Percentiles rank a stretch among this genome's conserved stretches.
Conservation (phyloP, 2,329 filamentous ascomycete species). For the Zymoseptoria ardabiliae region DNA sequence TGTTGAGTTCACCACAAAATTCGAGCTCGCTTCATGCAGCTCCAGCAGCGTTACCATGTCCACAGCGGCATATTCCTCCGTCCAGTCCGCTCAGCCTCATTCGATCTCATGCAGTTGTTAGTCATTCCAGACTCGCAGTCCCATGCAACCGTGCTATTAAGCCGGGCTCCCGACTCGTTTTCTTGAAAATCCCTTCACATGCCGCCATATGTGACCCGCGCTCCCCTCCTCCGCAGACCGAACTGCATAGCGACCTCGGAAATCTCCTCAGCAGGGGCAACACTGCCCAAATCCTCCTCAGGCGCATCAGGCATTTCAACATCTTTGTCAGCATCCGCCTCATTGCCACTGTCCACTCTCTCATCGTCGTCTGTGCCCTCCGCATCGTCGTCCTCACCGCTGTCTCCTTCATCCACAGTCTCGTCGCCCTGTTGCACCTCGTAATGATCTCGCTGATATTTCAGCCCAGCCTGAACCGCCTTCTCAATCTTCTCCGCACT, state of each 20-base stretch:
- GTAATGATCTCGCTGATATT: background rate
- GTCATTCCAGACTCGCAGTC: background rate
- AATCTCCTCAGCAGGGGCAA: background rate
- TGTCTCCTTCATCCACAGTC: background rate
- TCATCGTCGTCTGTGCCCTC: background rate
- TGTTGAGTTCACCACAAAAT: background rate
- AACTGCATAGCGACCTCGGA: background rate
- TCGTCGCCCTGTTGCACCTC: background rate
- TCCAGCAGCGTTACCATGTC: background rate
- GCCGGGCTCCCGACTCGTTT: background rate
- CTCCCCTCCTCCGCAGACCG: background rate
- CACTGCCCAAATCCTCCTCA: background rate
- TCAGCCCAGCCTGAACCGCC: slow-evolving; percentile 13
- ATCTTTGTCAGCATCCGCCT: background rate
- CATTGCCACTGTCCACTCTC: background rate
- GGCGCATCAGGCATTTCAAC: background rate
- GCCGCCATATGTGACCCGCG: background rate
- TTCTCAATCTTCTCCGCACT: slow-evolving; percentile 18
- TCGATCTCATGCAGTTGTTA: background rate
- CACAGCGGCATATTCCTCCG: background rate
- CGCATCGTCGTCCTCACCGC: background rate
- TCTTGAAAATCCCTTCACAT: background rate
- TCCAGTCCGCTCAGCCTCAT: background rate
- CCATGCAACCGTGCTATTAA: background rate
- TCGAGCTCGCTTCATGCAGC: background rate